Evolutionary conservation across 164 flowering plant genomes (phyloP), one percentile per base, ranked within the genome.

Genomic region (Magnolia kwangsiensis): DNA sequence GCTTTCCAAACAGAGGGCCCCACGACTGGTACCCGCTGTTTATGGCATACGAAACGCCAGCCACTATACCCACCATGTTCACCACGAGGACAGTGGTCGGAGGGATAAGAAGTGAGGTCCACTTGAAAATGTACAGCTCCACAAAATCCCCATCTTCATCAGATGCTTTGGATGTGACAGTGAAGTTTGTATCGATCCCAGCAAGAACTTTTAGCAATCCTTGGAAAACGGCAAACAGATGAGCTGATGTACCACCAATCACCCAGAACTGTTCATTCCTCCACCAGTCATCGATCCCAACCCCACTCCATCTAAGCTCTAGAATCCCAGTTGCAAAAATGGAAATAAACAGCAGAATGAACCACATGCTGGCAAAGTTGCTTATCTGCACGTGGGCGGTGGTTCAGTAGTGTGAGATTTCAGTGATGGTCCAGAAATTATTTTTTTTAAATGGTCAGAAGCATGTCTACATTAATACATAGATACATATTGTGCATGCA

Each of bases 251-350:
- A 29, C 98, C 98, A 72, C 98, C 98, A 76, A 95, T 95, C 84
- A 95, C 98, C 98, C 98, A 95, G 79, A 95, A 95, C 80, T 93
- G 98, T 74, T 95, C 98, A 37, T 95, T 95, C 81, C 98, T 93
- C 98, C 98, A 95, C 98, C 95, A 93, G 77, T 95, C 97, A 37
- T 93, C 98, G 31, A 95, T 90, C 50, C 92, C 85, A 6, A 95
- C 98, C 1, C 95, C 93, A 81, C 98, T 89, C 98, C 98, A 95
- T 76, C 96, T 84, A 11, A 95, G 88, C 83, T 95, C 98, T 23
- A 95, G 88, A 65, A 95, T 88, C 50, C 92, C 98, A 51, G 98
- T 95, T 2, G 89, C 86, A 74, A 85, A 82, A 75, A 95, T 95
- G 81, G 98, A 95, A 23, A 88, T 77, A 58, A 95, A 95, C 67